A percentile compares a stretch with the other conserved stretches of the same genome.
phyloP scores from a whole-genome alignment of 2,329 filamentous ascomycete genomes.

The Colletotrichum gigasporum region DNA sequence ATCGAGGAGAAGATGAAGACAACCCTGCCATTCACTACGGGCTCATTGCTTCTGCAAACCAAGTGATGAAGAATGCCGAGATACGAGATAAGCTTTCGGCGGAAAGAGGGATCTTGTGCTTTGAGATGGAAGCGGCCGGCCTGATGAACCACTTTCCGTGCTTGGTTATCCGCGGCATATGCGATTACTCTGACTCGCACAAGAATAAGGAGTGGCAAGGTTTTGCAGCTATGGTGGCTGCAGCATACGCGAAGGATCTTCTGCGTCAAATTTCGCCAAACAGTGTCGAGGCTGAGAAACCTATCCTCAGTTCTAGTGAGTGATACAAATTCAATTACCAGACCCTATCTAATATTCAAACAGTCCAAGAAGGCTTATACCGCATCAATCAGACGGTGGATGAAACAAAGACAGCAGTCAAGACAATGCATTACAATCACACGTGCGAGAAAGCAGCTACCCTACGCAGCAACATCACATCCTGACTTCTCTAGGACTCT shows the following conservation, averaged over 20 bases:
- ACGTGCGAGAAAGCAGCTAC: no score
- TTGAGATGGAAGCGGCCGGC: constrained; percentile 44
- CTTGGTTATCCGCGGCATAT: constrained; percentile 50
- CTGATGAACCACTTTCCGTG: constrained; percentile 41
- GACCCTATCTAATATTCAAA: neutral
- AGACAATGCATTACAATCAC: no score
- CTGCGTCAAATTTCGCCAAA: constrained; percentile 25
- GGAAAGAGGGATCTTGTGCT: constrained; percentile 33
- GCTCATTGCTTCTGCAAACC: constrained; percentile 43
- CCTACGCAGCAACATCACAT: no score
- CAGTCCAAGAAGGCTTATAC: neutral
- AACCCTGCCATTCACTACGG: constrained; percentile 34
- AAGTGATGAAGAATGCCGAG: constrained; percentile 46
- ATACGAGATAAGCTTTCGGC: constrained; percentile 41
- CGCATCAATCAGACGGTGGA: no score
- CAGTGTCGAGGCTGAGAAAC: constrained; percentile 28
- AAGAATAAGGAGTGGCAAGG: constrained; percentile 48
- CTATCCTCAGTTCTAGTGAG: neutral
- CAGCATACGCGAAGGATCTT: constrained; percentile 37
- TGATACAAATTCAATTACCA: neutral
- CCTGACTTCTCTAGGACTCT: no score
- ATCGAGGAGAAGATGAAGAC: neutral
- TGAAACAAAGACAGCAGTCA: no score
- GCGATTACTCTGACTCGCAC: constrained; percentile 50
- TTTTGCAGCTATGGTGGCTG: constrained; percentile 46